These are phyloP conservation scores for Coemansia sp. DNA, from an alignment of 192 early-diverging fungal genomes.

Conservation along the genomic window DNA sequence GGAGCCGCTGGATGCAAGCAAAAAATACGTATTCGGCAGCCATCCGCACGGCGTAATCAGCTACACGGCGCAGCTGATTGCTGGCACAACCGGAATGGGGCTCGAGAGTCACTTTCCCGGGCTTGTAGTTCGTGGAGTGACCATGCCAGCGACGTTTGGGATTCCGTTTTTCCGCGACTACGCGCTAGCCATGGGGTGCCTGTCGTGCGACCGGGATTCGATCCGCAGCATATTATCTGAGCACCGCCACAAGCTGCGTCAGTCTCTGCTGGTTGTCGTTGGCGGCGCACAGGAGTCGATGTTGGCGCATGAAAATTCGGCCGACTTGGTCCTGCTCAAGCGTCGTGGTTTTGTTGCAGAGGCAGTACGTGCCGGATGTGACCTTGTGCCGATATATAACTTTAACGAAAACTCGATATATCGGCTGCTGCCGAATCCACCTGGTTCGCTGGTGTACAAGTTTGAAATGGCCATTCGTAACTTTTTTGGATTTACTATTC, in stretches of 20 bases:
- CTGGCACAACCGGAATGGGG: conserved; percentile 76
- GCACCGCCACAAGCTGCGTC: conserved; percentile 53
- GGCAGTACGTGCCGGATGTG: conserved; percentile 77
- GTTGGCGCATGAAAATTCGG: conserved; percentile 59
- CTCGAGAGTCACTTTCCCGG: conserved; percentile 78
- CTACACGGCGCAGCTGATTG: conserved; percentile 77
- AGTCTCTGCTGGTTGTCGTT: conserved; percentile 73
- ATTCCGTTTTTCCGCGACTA: conserved; percentile 86
- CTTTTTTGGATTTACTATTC: conserved; percentile 66
- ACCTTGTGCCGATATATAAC: conserved; percentile 82
- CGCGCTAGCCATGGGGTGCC: conserved; percentile 72
- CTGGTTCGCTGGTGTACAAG: conserved; percentile 62
- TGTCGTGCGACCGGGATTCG: conserved; percentile 71
- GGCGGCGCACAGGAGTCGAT: conserved; percentile 89
- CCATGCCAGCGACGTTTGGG: conserved; percentile 77
- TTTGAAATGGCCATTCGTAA: conserved; percentile 74
- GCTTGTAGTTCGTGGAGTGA: conserved; percentile 74
- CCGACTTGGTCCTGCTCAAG: conserved; percentile 73
- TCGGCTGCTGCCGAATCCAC: conserved; percentile 67
- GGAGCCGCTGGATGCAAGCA: conserved; percentile 73
- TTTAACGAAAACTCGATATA: conserved; percentile 96
- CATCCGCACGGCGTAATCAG: conserved; percentile 92
- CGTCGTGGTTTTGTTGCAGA: conserved; percentile 89
- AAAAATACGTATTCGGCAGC: conserved; percentile 87
- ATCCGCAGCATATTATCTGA: conserved; percentile 77